phyloP scores from a whole-genome alignment of 495 filamentous ascomycete species.

The Neurospora sp. region DNA sequence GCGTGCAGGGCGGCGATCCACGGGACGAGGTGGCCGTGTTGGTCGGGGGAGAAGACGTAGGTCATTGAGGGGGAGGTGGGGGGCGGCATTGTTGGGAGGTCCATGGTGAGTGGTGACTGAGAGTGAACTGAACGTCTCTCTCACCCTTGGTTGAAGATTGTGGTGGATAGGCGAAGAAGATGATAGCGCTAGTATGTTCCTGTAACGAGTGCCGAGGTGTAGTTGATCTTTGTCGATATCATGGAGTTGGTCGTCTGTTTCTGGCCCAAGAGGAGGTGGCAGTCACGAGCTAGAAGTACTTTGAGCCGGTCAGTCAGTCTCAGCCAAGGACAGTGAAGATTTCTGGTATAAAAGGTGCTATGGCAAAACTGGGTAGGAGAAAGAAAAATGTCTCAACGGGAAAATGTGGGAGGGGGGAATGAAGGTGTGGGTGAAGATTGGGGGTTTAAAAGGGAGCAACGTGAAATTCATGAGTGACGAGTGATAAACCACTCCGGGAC shows the following conservation, averaged over 20 bases:
- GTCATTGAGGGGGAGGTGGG: conserved; percentile 4
- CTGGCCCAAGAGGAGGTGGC: not conserved
- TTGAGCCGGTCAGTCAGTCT: not conserved
- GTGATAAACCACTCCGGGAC: not conserved
- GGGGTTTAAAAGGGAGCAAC: not conserved
- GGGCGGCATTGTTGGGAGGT: conserved; percentile 1
- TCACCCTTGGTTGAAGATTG: not conserved
- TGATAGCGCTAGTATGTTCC: not conserved
- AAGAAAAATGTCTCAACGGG: conserved; percentile 14
- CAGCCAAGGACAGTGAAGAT: not conserved
- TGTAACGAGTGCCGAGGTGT: not conserved
- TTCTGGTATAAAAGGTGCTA: not conserved
- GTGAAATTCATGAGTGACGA: not conserved
- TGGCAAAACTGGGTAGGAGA: not conserved
- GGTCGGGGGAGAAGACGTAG: conserved; percentile 21
- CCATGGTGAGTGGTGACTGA: not conserved
- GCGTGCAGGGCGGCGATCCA: conserved; percentile 33
- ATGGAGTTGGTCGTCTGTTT: not conserved
- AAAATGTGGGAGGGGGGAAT: not conserved
- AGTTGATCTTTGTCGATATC: not conserved
- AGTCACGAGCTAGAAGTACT: not conserved
- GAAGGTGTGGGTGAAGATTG: not conserved
- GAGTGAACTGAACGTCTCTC: not conserved
- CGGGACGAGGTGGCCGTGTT: conserved; percentile 25
- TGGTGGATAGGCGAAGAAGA: not conserved